A percentile compares a stretch with the other conserved stretches of the same genome.
These are phyloP conservation scores for Paramecium pentaurelia DNA, from an alignment of 73 alveolate genomes.

Conservation along the genomic window DNA sequence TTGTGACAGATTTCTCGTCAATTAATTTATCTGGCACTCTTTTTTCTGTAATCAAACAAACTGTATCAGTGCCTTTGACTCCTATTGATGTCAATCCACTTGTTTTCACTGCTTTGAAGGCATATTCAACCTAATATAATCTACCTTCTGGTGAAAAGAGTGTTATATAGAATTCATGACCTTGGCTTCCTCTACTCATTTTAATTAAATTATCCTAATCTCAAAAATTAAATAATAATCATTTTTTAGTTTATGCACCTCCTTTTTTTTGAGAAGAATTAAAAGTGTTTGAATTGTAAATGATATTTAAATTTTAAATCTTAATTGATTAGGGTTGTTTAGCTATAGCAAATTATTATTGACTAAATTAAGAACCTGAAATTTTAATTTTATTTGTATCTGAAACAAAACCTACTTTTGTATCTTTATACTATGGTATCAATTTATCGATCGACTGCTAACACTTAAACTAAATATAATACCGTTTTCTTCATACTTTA, in stretches of 20 bases:
- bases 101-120: slow-evolving; percentile 92
- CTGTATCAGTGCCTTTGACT: slow-evolving; percentile 92
- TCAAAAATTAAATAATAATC: neutral
- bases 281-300: slow-evolving; percentile 16
- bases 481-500: slow-evolving; percentile 8
- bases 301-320: slow-evolving; percentile 34
- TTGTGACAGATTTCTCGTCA: slow-evolving; percentile 90
- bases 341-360: neutral
- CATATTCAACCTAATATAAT: slow-evolving; percentile 92
- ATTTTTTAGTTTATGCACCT: slow-evolving; percentile 17
- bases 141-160: slow-evolving; percentile 96
- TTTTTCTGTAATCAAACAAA: slow-evolving; percentile 70
- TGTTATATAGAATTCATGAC: slow-evolving; percentile 82
- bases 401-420: neutral
- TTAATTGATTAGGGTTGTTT: slow-evolving; percentile 7
- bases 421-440: neutral
- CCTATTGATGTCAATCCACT: slow-evolving; percentile 93
- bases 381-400: neutral
- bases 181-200: slow-evolving; percentile 56
- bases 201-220: slow-evolving; percentile 41
- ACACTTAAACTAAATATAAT: neutral
- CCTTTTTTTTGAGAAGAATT: neutral
- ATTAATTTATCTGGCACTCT: slow-evolving; percentile 90
- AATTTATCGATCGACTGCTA: slow-evolving; percentile 40
- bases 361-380: neutral